phyloP scores from a whole-genome alignment of 1,284 basidiomycete genomes.

The Veloboletus limbatus region DNA sequence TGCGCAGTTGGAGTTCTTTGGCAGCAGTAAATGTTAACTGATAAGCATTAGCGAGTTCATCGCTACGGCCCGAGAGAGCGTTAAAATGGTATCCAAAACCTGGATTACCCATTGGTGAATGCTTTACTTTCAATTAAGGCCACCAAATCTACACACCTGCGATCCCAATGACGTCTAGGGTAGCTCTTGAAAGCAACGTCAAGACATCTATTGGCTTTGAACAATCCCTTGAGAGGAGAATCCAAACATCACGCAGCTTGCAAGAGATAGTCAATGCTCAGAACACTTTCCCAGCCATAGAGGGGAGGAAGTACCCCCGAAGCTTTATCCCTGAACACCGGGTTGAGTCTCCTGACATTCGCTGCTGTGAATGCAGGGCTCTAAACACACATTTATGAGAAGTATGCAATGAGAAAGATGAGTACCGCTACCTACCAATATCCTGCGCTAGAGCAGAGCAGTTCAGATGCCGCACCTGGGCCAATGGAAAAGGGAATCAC shows the following conservation, averaged over 20 bases:
- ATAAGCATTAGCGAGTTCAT: constrained; percentile 58
- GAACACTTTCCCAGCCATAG: background rate
- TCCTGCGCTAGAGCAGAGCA: constrained; percentile 35
- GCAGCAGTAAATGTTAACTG: constrained; percentile 51
- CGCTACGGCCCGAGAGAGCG: constrained; percentile 42
- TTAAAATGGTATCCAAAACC: constrained; percentile 66
- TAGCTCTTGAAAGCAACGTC: constrained; percentile 58
- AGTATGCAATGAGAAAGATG: background rate
- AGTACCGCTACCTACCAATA: constrained; percentile 31
- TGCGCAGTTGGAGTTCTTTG: constrained; percentile 49
- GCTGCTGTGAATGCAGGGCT: constrained; percentile 57
- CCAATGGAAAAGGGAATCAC: constrained; percentile 8
- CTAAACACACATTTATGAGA: constrained; percentile 27
- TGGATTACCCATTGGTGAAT: constrained; percentile 17
- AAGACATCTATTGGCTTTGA: constrained; percentile 52
- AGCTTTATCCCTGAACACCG: constrained; percentile 65
- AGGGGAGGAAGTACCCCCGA: constrained; percentile 40
- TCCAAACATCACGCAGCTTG: constrained; percentile 50
- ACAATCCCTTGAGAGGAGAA: constrained; percentile 29
- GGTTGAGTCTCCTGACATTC: constrained; percentile 54
- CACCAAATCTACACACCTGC: constrained; percentile 43
- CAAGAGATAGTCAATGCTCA: background rate
- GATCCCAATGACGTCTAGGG: constrained; percentile 70
- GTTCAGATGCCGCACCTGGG: background rate
- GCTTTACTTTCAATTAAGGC: background rate